Evolutionary conservation across 164 flowering plant species (phyloP).

Genomic region (Magnolia sinica): DNA sequence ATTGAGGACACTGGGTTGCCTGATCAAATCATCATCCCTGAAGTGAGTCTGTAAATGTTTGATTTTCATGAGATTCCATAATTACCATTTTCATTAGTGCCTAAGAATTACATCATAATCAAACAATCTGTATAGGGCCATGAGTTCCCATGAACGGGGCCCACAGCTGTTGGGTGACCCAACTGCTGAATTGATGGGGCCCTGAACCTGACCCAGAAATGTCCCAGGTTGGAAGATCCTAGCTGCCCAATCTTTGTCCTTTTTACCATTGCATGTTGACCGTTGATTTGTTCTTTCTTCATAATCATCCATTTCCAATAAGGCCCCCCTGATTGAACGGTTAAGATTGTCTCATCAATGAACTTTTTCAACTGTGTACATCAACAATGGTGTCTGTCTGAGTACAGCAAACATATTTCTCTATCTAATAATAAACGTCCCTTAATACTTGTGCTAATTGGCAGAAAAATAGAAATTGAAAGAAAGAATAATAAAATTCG

Average conservation of each 20-base stretch:
- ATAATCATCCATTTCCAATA: background rate
- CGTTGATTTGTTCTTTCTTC: background rate
- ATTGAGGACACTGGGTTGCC: slow-evolving; percentile 39
- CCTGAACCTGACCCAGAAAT: background rate
- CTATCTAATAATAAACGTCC: background rate
- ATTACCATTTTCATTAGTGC: background rate
- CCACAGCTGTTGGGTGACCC: background rate
- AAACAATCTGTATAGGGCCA: background rate
- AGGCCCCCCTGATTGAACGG: background rate
- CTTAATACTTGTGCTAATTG: background rate
- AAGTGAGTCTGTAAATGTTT: slow-evolving; percentile 36
- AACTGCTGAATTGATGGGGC: background rate
- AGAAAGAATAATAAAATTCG: too few relatives aligned
- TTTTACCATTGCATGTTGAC: background rate
- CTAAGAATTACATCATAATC: background rate
- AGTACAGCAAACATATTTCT: too few relatives aligned
- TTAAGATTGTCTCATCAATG: background rate
- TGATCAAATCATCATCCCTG: slow-evolving; percentile 67
- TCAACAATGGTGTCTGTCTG: background rate
- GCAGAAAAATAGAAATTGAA: background rate
- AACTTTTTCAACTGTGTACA: background rate
- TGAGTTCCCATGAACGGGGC: background rate
- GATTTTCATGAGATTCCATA: background rate
- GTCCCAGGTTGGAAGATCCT: background rate
- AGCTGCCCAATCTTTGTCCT: background rate